Percentiles rank a stretch among this genome's conserved stretches.
phyloP scores from a whole-genome alignment of 108 stramenopile species.

The Stephanodiscus minutulus region DNA sequence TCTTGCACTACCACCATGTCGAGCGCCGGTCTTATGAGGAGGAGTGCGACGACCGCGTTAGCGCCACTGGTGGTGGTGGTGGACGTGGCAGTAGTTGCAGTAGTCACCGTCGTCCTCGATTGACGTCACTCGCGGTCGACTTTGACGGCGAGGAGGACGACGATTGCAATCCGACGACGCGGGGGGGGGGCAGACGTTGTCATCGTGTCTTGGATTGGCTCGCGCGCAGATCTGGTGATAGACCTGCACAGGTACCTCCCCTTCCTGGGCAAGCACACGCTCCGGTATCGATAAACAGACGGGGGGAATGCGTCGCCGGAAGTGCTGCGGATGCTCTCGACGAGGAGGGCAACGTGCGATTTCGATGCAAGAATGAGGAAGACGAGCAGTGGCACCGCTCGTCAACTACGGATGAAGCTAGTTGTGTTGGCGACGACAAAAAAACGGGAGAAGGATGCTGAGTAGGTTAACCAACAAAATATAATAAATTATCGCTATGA shows the following conservation, averaged over 20 bases:
- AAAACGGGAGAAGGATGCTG: too few relatives aligned
- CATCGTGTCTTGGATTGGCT: background rate
- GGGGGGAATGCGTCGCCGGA: constrained; percentile 18
- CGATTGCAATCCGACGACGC: background rate
- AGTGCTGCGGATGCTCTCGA: constrained; percentile 17
- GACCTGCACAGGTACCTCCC: constrained; percentile 22
- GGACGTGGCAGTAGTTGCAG: too few relatives aligned
- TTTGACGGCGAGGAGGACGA: background rate
- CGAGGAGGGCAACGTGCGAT: constrained; percentile 27
- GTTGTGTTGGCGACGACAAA: too few relatives aligned
- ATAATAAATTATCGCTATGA: too few relatives aligned
- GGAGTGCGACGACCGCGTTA: too few relatives aligned
- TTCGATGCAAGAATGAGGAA: too few relatives aligned
- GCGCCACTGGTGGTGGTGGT: background rate
- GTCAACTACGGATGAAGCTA: too few relatives aligned
- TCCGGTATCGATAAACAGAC: constrained; percentile 27
- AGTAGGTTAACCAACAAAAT: too few relatives aligned
- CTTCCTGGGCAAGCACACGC: constrained; percentile 17
- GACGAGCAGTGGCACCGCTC: too few relatives aligned
- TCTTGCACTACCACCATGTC: constrained; percentile 16
- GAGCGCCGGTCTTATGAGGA: constrained; percentile 18
- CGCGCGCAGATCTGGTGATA: constrained; percentile 1
- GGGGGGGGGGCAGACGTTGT: background rate
- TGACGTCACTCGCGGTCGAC: too few relatives aligned
- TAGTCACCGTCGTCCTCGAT: too few relatives aligned